These are phyloP conservation scores for Viola pubescens DNA, from an alignment of 441 rosid species.

Conservation along the genomic window DNA sequence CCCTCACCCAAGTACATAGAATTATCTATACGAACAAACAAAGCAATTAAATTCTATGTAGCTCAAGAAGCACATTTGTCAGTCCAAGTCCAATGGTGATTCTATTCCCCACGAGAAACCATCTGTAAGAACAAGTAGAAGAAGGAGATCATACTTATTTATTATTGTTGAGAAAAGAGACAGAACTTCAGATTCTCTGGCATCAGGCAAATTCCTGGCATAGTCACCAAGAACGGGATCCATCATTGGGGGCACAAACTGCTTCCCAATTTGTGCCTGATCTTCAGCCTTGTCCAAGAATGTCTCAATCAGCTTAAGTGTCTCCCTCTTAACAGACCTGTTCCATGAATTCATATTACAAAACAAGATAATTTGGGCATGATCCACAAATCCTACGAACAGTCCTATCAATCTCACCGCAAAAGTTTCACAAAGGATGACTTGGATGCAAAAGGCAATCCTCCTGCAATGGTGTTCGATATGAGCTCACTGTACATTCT, in stretches of 20 bases:
- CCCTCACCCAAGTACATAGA: too few species aligned
- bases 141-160: constrained; percentile 53
- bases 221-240: constrained; percentile 97
- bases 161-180: constrained; percentile 98
- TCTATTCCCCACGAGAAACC: too few species aligned
- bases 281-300: constrained; percentile 99
- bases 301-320: constrained; percentile 97
- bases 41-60: too few species aligned
- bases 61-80: too few species aligned
- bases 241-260: constrained; percentile 99
- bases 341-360: constrained; percentile 15
- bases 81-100: too few species aligned
- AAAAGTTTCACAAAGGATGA: constrained; percentile 92
- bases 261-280: constrained; percentile 95
- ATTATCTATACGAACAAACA: too few species aligned
- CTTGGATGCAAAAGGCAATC: constrained; percentile 92
- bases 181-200: constrained; percentile 99
- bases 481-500: constrained; percentile 99
- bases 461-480: constrained; percentile 85
- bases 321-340: constrained; percentile 99
- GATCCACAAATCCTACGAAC: constrained; percentile 13
- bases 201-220: constrained; percentile 97
- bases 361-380: constrained; percentile 3
- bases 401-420: constrained; percentile 42
- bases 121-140: background rate